Percentiles rank a stretch among this genome's conserved stretches.
Evolutionary conservation across 164 flowering plant species (phyloP).

Genomic region (Magnolia sinica): DNA sequence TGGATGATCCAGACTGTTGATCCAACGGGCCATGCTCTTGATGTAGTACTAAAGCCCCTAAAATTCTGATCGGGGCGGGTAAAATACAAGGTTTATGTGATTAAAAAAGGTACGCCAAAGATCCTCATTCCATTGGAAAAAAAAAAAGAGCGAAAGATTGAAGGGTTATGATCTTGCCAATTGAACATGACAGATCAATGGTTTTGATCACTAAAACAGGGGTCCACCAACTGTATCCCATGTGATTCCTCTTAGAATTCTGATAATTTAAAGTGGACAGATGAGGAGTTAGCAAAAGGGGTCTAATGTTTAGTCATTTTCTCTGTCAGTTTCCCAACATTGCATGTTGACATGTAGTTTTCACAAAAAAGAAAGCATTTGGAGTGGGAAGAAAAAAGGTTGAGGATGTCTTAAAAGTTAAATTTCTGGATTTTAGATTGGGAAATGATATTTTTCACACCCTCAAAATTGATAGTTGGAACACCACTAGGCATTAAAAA

Average conservation of each 20-base stretch:
- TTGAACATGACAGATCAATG: not conserved
- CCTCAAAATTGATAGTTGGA: no score
- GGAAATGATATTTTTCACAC: no score
- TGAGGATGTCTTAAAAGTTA: no score
- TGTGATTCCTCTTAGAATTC: not conserved
- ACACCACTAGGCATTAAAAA: no score
- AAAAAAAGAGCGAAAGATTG: not conserved
- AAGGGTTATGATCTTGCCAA: not conserved
- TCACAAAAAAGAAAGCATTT: not conserved
- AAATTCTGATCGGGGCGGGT: not conserved
- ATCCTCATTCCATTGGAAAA: not conserved
- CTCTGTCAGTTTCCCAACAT: not conserved
- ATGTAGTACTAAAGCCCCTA: not conserved
- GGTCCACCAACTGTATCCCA: not conserved
- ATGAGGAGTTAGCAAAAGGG: not conserved
- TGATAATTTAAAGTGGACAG: not conserved
- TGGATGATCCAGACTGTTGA: no score
- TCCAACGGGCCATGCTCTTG: not conserved
- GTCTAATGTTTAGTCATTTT: not conserved
- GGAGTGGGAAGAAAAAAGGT: not conserved
- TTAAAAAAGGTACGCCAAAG: not conserved
- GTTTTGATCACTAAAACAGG: not conserved
- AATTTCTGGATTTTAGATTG: no score
- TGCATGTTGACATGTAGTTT: constrained; percentile 1
- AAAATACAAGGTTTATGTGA: not conserved